phyloP scores from a whole-genome alignment of 2,329 filamentous ascomycete genomes.

The Sclerotiophoma versabilis region DNA sequence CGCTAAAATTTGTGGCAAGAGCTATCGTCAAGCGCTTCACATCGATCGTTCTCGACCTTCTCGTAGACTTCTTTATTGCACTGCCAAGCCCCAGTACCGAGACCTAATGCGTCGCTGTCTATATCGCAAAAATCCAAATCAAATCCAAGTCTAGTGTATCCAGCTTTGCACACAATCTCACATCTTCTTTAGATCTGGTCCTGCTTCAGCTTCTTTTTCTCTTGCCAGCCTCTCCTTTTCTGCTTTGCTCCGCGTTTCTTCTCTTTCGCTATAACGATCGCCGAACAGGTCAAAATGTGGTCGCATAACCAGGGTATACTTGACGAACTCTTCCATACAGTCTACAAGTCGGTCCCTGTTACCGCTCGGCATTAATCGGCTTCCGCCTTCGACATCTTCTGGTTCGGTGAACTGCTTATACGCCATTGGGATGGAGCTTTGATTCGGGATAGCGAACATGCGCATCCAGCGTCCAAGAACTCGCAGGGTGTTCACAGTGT shows the following conservation, averaged over 20 bases:
- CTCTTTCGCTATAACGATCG: conserved; percentile 69
- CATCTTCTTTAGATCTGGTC: conserved; percentile 2
- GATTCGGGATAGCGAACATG: conserved; percentile 72
- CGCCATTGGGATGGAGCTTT: conserved; percentile 68
- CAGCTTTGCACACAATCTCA: neutral
- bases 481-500: conserved; percentile 70
- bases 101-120: neutral
- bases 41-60: conserved; percentile 1
- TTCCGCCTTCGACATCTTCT: conserved; percentile 54
- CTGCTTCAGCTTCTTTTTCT: neutral
- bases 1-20: conserved; percentile 11
- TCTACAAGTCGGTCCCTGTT: conserved; percentile 69
- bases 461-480: conserved; percentile 74
- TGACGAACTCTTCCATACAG: conserved; percentile 75
- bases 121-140: neutral
- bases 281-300: conserved; percentile 67
- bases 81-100: no score
- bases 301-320: conserved; percentile 71
- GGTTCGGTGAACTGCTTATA: conserved; percentile 67
- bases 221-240: conserved; percentile 13
- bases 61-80: neutral
- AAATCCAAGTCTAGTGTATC: neutral
- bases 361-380: conserved; percentile 61
- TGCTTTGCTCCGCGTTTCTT: conserved; percentile 48
- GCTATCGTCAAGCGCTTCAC: conserved; percentile 1